Evolutionary conservation across 2,329 filamentous ascomycete genomes (phyloP).

Genomic region (Trichoderma endophyticum): DNA sequence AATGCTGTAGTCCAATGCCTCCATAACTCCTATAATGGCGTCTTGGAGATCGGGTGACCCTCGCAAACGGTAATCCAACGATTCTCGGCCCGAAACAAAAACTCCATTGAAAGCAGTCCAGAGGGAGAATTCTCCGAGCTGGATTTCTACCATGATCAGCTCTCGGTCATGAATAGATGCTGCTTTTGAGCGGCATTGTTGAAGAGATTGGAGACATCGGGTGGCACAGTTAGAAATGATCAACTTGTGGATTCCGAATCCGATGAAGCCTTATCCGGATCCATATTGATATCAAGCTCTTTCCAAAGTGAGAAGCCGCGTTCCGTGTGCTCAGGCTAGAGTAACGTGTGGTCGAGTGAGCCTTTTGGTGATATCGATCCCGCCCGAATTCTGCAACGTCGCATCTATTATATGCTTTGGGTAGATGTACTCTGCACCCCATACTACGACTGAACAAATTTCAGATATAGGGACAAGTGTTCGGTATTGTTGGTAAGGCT

Average conservation of each 20-base stretch:
- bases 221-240: neutral
- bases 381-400: neutral
- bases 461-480: neutral
- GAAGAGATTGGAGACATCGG: neutral
- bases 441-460: neutral
- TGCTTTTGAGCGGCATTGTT: neutral
- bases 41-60: neutral
- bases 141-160: neutral
- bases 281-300: fast-evolving
- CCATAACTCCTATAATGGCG: neutral
- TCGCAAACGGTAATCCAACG: neutral
- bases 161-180: neutral
- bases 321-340: neutral
- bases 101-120: neutral
- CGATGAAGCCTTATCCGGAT: neutral
- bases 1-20: neutral
- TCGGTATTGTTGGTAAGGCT: neutral
- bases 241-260: neutral
- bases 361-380: neutral
- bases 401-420: neutral
- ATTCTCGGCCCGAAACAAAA: neutral
- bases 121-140: neutral
- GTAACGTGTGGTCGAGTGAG: too few relatives aligned
- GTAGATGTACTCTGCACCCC: neutral
- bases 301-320: neutral